phyloP scores from a whole-genome alignment of 345 rosid genomes.

The Rhodomyrtus tomentosa region DNA sequence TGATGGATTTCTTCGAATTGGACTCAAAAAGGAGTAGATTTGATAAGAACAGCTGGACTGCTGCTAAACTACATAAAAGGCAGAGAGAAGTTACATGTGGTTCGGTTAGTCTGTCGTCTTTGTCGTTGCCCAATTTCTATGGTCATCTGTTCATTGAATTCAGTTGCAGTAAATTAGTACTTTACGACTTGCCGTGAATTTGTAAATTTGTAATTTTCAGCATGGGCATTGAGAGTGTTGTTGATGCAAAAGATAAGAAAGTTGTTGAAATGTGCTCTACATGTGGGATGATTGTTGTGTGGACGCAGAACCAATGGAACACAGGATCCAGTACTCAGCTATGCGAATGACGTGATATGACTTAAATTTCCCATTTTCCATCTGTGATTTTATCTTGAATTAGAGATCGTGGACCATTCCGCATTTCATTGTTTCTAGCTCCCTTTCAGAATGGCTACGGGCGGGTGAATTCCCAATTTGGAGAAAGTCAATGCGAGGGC shows the following conservation, averaged over 20 bases:
- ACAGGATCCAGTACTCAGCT: conserved; percentile 31
- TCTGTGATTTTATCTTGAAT: not conserved
- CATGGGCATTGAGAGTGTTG: conserved; percentile 50
- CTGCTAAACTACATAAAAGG: too few relatives aligned
- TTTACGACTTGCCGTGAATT: conserved; percentile 18
- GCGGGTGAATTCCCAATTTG: not conserved
- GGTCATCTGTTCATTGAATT: not conserved
- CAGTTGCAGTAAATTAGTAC: not conserved
- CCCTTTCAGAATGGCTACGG: not conserved
- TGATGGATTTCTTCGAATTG: conserved; percentile 45
- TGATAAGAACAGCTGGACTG: conserved; percentile 31
- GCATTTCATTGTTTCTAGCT: not conserved
- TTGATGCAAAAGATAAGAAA: conserved; percentile 17
- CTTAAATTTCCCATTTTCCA: not conserved
- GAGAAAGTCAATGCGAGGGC: not conserved
- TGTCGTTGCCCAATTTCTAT: not conserved
- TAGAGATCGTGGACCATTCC: not conserved
- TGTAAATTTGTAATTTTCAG: conserved; percentile 40
- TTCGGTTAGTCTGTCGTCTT: too few relatives aligned
- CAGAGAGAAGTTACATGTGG: too few relatives aligned
- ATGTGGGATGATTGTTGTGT: conserved; percentile 62
- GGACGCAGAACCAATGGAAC: conserved; percentile 63
- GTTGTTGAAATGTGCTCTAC: conserved; percentile 41
- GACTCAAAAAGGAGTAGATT: conserved; percentile 59
- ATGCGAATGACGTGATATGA: conserved; percentile 34